Conservation (phyloP, 176 grass and related monocot species). For the Aegilops speltoides region DNA sequence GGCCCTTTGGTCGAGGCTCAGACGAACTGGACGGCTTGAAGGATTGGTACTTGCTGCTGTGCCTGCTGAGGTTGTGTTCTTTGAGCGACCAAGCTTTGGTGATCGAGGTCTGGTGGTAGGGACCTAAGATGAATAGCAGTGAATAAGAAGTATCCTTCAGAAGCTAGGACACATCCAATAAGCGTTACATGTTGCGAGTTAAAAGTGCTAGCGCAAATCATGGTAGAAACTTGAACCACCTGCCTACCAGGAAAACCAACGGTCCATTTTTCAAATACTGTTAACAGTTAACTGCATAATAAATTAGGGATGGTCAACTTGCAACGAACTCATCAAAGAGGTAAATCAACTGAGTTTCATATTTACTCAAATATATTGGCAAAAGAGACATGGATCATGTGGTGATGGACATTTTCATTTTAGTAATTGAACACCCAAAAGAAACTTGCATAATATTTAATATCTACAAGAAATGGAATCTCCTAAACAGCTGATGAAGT, state of each 20-base stretch:
- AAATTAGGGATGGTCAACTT: background rate
- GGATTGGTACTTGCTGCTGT: conserved; percentile 18
- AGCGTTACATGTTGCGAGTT: background rate
- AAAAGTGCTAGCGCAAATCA: background rate
- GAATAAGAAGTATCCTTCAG: conserved; percentile 8
- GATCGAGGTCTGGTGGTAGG: conserved; percentile 64
- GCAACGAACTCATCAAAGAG: background rate
- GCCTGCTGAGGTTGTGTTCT: conserved; percentile 28
- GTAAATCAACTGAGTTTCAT: background rate
- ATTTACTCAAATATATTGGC: background rate
- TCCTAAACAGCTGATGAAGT: background rate
- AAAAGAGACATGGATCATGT: conserved; percentile 12
- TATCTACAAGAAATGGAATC: background rate
- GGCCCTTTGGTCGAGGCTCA: conserved; percentile 48
- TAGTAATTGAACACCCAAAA: conserved; percentile 4
- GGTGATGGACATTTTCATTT: background rate
- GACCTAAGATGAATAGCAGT: conserved; percentile 37
- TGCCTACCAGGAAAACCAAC: background rate
- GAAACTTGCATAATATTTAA: conserved; percentile 3
- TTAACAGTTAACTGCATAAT: background rate
- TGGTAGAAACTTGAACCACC: background rate
- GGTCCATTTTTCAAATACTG: background rate
- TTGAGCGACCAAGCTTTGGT: conserved; percentile 62
- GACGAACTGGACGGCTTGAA: conserved; percentile 33
- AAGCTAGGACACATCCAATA: background rate